Conservation (phyloP, 2,329 filamentous ascomycete genomes). For the Aspergillus sp. region DNA sequence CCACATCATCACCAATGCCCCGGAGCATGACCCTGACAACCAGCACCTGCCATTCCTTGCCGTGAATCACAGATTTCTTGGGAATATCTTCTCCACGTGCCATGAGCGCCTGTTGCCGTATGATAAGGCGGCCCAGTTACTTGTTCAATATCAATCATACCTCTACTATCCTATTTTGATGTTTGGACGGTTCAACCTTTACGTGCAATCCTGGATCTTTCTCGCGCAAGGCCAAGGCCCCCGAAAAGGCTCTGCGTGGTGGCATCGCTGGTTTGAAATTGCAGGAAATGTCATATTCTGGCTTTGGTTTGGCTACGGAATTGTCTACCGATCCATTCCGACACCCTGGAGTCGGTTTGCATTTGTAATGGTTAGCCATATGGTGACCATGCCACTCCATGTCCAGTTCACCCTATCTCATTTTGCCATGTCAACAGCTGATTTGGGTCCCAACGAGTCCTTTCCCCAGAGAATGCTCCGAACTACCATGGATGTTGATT, state of each 20-base stretch:
- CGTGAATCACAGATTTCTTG: too few relatives aligned
- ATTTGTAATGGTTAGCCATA: constrained; percentile 70
- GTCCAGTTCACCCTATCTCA: constrained; percentile 87
- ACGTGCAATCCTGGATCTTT: constrained; percentile 71
- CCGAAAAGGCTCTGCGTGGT: constrained; percentile 65
- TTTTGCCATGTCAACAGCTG: constrained; percentile 83
- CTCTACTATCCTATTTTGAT: constrained; percentile 73
- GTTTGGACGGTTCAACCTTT: constrained; percentile 80
- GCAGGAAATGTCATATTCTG: constrained; percentile 70
- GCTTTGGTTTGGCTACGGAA: constrained; percentile 70
- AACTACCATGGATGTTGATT: constrained; percentile 88
- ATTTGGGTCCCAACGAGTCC: constrained; percentile 70
- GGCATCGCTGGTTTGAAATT: constrained; percentile 71
- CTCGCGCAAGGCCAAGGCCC: constrained; percentile 61
- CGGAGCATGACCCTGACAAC: constrained; percentile 89
- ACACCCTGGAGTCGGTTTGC: constrained; percentile 57
- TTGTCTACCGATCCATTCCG: constrained; percentile 64
- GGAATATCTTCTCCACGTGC: too few relatives aligned
- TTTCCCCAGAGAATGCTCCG: constrained; percentile 83
- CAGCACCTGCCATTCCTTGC: constrained; percentile 78
- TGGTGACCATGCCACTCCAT: constrained; percentile 70
- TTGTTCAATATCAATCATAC: too few relatives aligned
- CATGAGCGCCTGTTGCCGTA: too few relatives aligned
- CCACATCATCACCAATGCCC: constrained; percentile 84
- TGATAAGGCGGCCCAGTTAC: too few relatives aligned